A percentile compares a stretch with the other conserved stretches of the same genome.
phyloP scores from a whole-genome alignment of 2,329 filamentous ascomycete species.

The Trichoderma koningiopsis region DNA sequence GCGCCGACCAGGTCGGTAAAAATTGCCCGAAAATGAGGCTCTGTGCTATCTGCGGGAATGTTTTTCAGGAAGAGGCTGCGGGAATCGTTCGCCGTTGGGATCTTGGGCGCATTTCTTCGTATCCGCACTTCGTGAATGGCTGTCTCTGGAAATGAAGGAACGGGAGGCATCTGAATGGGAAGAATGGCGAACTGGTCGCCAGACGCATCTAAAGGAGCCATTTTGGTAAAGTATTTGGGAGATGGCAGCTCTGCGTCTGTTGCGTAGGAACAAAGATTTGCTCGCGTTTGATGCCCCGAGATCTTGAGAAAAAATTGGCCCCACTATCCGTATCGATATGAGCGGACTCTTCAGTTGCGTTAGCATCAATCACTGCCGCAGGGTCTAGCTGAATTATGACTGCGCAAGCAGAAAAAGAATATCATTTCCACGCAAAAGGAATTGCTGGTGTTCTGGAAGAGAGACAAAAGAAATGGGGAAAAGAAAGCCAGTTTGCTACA shows the following conservation, averaged over 20 bases:
- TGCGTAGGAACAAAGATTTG: slow-evolving; percentile 5
- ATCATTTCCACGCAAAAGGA: background rate
- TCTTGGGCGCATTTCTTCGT: slow-evolving; percentile 78
- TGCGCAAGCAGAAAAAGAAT: no score
- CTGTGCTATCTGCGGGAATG: slow-evolving; percentile 80
- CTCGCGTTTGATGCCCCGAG: background rate
- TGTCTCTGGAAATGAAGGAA: slow-evolving; percentile 62
- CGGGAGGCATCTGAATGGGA: slow-evolving; percentile 65
- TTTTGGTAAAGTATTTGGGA: slow-evolving; percentile 26
- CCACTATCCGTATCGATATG: slow-evolving; percentile 20
- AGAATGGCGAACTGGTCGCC: slow-evolving; percentile 67
- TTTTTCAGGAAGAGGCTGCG: slow-evolving; percentile 92
- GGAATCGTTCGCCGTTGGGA: slow-evolving; percentile 70
- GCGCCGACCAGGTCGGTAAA: slow-evolving; percentile 75
- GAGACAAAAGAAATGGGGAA: no score
- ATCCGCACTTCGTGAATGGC: slow-evolving; percentile 85
- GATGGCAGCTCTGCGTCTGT: background rate
- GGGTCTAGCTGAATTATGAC: background rate
- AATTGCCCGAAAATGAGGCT: slow-evolving; percentile 72
- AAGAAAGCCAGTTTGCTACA: no score
- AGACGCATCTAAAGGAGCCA: slow-evolving; percentile 34
- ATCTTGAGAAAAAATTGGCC: slow-evolving; percentile 19
- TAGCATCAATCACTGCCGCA: background rate
- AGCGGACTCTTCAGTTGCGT: background rate
- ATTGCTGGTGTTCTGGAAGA: no score